phyloP scores from a whole-genome alignment of 306 rosid species.

The Pyrus bretschneideri region DNA sequence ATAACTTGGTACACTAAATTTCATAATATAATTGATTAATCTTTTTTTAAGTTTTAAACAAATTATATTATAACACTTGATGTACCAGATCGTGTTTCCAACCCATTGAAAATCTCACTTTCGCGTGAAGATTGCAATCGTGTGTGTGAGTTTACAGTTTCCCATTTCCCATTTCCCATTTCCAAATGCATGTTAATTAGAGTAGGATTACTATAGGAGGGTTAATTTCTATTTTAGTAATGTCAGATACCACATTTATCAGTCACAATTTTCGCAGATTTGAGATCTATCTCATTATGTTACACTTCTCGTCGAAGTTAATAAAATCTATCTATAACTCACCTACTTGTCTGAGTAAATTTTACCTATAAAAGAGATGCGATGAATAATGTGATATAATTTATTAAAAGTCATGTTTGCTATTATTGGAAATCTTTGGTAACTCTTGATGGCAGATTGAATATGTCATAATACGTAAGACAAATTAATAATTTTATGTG shows the following conservation, averaged over 20 bases:
- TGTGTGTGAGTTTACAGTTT: background rate
- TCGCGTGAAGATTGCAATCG: background rate
- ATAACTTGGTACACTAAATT: fast-evolving
- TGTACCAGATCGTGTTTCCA: fast-evolving
- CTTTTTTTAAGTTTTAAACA: too few species aligned
- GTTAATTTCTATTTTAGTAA: background rate
- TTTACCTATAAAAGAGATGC: background rate
- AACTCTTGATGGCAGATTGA: conserved; percentile 12
- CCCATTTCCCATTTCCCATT: background rate
- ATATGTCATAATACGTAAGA: conserved; percentile 26
- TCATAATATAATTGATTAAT: too few species aligned
- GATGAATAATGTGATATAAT: background rate
- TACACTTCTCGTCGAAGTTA: background rate
- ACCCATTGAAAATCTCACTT: too few species aligned
- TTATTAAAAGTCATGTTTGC: background rate
- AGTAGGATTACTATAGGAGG: background rate
- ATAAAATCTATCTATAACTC: background rate
- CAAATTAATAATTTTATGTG: conserved; percentile 12
- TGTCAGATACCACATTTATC: background rate
- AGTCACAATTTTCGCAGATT: background rate
- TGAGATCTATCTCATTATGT: background rate
- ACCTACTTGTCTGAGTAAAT: background rate
- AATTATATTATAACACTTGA: too few species aligned
- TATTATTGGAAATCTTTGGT: conserved; percentile 12
- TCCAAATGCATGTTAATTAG: background rate